These are phyloP conservation scores for Diaporthe ampelina DNA, from an alignment of 2,329 filamentous ascomycete species.

Conservation along the genomic window DNA sequence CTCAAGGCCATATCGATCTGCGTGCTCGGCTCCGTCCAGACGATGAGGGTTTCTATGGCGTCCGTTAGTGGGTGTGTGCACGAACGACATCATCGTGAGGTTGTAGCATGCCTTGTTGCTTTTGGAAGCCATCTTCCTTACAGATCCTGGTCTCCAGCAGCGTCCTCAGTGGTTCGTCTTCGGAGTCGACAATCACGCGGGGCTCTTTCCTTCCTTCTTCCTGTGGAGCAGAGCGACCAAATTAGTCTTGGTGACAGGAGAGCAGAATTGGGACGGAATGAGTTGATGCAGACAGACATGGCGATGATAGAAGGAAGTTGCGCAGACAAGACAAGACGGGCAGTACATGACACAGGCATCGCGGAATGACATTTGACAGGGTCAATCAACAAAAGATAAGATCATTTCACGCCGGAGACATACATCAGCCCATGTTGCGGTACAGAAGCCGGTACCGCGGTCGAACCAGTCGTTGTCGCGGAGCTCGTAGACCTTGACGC, in stretches of 20 bases:
- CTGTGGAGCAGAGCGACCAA: slow-evolving; percentile 52
- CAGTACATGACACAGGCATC: not conserved
- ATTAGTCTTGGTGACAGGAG: slow-evolving; percentile 43
- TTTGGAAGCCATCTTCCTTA: slow-evolving; percentile 97
- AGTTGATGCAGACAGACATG: not conserved
- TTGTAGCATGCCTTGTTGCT: slow-evolving; percentile 86
- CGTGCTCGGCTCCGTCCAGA: slow-evolving; percentile 91
- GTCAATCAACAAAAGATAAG: not conserved
- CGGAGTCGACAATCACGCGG: slow-evolving; percentile 90
- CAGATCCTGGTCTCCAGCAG: slow-evolving; percentile 91
- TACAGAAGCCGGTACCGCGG: slow-evolving; percentile 95
- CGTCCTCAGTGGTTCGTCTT: slow-evolving; percentile 87
- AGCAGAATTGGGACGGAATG: not conserved
- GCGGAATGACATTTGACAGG: not conserved
- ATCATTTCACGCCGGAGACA: slow-evolving; percentile 48
- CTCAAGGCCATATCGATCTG: slow-evolving; percentile 97
- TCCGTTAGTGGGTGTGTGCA: slow-evolving; percentile 48
- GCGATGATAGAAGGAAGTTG: not conserved
- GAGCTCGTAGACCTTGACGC: slow-evolving; percentile 99
- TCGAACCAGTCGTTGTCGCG: slow-evolving; percentile 99
- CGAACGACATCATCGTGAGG: slow-evolving; percentile 41
- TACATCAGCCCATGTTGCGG: slow-evolving; percentile 81
- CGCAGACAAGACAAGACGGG: slow-evolving; percentile 2
- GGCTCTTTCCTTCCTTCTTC: slow-evolving; percentile 80
- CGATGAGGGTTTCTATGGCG: slow-evolving; percentile 88